Conservation (phyloP, 345 rosid genomes). For the Combretum micranthum region DNA sequence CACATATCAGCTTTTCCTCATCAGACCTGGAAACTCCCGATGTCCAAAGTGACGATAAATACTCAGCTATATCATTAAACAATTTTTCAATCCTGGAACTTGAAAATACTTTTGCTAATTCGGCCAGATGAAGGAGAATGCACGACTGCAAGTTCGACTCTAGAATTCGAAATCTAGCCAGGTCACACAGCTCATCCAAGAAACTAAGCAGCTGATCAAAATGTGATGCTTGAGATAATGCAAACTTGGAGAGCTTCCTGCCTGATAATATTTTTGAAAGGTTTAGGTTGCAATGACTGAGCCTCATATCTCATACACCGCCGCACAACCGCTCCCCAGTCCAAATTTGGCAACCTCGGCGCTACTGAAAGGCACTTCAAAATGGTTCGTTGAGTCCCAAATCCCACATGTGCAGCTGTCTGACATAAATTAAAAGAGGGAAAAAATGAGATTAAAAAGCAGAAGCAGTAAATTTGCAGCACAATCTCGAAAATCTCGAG, state of each 20-base stretch:
- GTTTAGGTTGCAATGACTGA: constrained; percentile 28
- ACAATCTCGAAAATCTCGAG: too few relatives aligned
- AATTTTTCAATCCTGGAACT: constrained; percentile 70
- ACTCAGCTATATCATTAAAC: constrained; percentile 51
- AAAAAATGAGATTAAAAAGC: background rate
- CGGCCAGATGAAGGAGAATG: constrained; percentile 53
- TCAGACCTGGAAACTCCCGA: constrained; percentile 31
- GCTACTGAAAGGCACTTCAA: constrained; percentile 74
- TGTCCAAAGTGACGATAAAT: constrained; percentile 38
- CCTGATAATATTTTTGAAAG: constrained; percentile 39
- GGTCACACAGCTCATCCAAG: constrained; percentile 72
- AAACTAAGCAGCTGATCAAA: constrained; percentile 54
- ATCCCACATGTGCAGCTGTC: constrained; percentile 26
- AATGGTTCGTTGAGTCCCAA: constrained; percentile 36
- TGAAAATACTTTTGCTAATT: constrained; percentile 61
- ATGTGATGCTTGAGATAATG: constrained; percentile 63
- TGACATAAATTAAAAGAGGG: too few relatives aligned
- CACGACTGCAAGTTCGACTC: constrained; percentile 59
- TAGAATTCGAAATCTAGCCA: constrained; percentile 68
- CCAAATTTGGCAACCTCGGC: constrained; percentile 72
- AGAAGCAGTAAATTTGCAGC: background rate
- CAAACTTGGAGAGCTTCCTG: constrained; percentile 63
- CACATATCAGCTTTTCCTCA: constrained; percentile 43
- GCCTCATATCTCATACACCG: constrained; percentile 79
- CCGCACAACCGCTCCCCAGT: constrained; percentile 73